These are phyloP conservation scores for Handroanthus guayacan DNA, from an alignment of 257 asterid genomes.

Conservation along the genomic window DNA sequence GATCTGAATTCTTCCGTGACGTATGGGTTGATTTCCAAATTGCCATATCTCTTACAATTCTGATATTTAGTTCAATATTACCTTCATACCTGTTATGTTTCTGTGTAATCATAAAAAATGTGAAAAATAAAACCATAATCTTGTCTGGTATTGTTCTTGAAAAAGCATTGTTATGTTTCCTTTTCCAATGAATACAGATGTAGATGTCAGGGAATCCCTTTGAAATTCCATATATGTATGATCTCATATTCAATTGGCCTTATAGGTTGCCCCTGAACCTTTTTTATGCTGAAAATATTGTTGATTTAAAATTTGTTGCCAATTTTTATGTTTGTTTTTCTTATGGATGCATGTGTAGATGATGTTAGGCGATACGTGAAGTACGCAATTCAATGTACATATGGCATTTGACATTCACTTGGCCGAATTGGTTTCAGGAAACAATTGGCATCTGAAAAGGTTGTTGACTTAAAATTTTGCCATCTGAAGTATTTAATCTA, in stretches of 20 bases:
- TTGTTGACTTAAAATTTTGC: background rate
- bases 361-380: background rate
- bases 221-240: background rate
- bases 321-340: background rate
- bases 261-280: conserved; percentile 13
- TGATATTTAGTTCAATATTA: background rate
- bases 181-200: background rate
- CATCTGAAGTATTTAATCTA: conserved; percentile 16
- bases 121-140: background rate
- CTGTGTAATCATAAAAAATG: background rate
- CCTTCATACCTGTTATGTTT: conserved; percentile 9
- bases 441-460: conserved; percentile 19
- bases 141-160: conserved; percentile 15
- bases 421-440: conserved; percentile 39
- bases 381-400: background rate
- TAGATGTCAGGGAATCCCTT: background rate
- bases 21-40: background rate
- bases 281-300: too few relatives aligned
- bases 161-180: background rate
- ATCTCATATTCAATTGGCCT: conserved; percentile 18
- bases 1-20: background rate
- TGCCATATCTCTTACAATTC: background rate
- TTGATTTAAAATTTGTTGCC: too few relatives aligned
- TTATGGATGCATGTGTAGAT: background rate
- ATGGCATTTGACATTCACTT: conserved; percentile 25